Evolutionary conservation across 768 basidiomycete species (phyloP).

Genomic region (Termitomyces sp.): DNA sequence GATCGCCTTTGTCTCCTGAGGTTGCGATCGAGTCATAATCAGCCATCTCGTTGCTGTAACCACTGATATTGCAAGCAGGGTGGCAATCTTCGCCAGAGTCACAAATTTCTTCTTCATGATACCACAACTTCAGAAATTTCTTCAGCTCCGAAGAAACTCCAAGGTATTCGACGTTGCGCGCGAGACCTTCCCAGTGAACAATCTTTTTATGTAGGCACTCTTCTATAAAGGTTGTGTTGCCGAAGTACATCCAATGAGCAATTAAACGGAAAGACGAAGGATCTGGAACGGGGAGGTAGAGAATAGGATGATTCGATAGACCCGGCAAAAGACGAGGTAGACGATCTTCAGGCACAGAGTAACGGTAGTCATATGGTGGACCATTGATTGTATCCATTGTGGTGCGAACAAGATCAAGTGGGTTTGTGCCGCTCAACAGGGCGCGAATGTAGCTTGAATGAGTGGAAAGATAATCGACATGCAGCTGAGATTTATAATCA

Average conservation of each 20-base stretch:
- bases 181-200: conserved; percentile 82
- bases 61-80: not conserved
- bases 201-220: conserved; percentile 57
- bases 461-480: conserved; percentile 76
- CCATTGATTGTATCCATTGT: conserved; percentile 21
- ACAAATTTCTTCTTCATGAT: conserved; percentile 23
- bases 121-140: conserved; percentile 72
- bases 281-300: conserved; percentile 74
- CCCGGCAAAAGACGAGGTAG: conserved; percentile 68
- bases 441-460: conserved; percentile 71
- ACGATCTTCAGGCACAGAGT: conserved; percentile 42
- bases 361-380: conserved; percentile 19
- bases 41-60: conserved; percentile 13
- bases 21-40: conserved; percentile 10
- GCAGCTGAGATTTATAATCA: conserved; percentile 43
- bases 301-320: conserved; percentile 56
- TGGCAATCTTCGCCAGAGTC: conserved; percentile 7
- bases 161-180: conserved; percentile 87
- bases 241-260: conserved; percentile 82
- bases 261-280: conserved; percentile 66
- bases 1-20: conserved; percentile 3
- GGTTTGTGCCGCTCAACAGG: conserved; percentile 63
- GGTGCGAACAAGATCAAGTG: conserved; percentile 50
- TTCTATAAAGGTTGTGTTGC: conserved; percentile 58
- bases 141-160: conserved; percentile 73